Evolutionary conservation across 2,329 filamentous ascomycete genomes (phyloP).

Genomic region (Aspergillus amoenus): DNA sequence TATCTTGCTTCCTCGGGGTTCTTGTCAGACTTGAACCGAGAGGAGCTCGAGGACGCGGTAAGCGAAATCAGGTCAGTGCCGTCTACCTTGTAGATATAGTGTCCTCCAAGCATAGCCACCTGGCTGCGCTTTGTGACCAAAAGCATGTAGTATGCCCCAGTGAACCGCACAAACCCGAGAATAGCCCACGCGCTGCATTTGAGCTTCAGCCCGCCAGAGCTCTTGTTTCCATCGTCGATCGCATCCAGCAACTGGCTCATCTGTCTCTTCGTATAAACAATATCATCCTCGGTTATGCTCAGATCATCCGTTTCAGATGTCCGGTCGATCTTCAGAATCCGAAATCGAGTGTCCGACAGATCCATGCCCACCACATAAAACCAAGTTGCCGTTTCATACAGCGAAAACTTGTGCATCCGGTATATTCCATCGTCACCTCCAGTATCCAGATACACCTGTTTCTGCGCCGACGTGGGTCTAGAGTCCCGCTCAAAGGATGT

Average conservation of each 20-base stretch:
- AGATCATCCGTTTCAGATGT: constrained; percentile 77
- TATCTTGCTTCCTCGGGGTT: constrained; percentile 90
- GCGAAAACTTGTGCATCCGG: constrained; percentile 91
- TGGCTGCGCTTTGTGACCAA: constrained; percentile 94
- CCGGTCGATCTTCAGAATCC: constrained; percentile 91
- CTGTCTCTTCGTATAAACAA: constrained; percentile 86
- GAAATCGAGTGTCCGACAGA: constrained; percentile 81
- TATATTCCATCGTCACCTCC: constrained; percentile 49
- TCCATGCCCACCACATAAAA: constrained; percentile 96
- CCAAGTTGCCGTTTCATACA: constrained; percentile 90
- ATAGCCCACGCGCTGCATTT: constrained; percentile 92
- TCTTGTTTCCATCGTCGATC: constrained; percentile 92
- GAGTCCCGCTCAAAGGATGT: constrained; percentile 47
- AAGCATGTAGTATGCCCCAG: constrained; percentile 94
- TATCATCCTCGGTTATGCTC: constrained; percentile 88
- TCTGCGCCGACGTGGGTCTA: constrained; percentile 38
- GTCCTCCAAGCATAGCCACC: constrained; percentile 92
- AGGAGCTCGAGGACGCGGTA: constrained; percentile 62
- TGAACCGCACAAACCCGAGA: constrained; percentile 93
- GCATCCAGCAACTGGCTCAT: constrained; percentile 91
- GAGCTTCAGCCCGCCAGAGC: constrained; percentile 82
- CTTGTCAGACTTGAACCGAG: constrained; percentile 72
- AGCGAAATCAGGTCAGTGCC: constrained; percentile 88
- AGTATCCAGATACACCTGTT: constrained; percentile 35
- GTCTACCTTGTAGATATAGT: constrained; percentile 94